These are phyloP conservation scores for Novymonas esmeraldas DNA, from an alignment of 208 protist genomes.

Conservation along the genomic window DNA sequence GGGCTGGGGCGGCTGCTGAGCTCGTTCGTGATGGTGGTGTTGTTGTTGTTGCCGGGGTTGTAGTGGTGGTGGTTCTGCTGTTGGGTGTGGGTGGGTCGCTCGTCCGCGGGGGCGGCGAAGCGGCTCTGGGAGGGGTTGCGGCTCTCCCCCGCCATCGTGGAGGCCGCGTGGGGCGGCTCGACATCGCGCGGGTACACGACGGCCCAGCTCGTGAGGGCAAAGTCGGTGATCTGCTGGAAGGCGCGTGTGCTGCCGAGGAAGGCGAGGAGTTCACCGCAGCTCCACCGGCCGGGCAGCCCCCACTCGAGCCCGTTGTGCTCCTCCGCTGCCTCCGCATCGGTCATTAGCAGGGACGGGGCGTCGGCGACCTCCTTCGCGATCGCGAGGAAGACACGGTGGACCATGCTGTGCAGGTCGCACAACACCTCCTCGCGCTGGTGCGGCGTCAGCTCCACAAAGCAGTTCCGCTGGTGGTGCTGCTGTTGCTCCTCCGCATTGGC, in stretches of 20 bases:
- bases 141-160: neutral
- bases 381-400: conserved; percentile 12
- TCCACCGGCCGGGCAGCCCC: conserved; percentile 28
- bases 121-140: neutral
- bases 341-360: conserved; percentile 3
- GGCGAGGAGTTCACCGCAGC: conserved; percentile 34
- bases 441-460: conserved; percentile 16
- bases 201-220: conserved; percentile 48
- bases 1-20: neutral
- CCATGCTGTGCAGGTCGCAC: conserved; percentile 11
- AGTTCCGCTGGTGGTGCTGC: conserved; percentile 12
- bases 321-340: neutral
- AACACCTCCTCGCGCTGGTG: conserved; percentile 23
- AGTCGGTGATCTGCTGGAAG: conserved; percentile 53
- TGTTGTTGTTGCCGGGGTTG: neutral
- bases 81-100: neutral
- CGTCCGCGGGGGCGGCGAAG: conserved; percentile 3
- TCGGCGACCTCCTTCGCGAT: conserved; percentile 10
- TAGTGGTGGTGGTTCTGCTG: neutral
- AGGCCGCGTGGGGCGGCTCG: conserved; percentile 17
- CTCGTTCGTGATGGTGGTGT: neutral
- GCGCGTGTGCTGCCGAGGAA: conserved; percentile 46
- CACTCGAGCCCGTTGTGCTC: neutral
- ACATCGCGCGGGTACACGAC: conserved; percentile 31
- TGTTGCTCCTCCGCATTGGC: conserved; percentile 1